phyloP scores from a whole-genome alignment of 768 basidiomycete species.

The Kwoniella pini region DNA sequence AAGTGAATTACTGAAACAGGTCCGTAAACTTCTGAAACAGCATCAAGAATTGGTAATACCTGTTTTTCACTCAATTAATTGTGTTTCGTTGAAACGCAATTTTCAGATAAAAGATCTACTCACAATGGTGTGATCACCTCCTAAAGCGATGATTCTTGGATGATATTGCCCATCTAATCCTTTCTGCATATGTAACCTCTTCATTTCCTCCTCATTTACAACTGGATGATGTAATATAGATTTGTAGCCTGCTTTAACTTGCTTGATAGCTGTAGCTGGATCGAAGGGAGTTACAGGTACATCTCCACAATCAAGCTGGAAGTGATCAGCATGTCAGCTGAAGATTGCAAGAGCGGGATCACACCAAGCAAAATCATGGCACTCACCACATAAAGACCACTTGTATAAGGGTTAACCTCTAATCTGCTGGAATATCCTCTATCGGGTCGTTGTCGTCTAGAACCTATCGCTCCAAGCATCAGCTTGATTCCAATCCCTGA shows the following conservation, averaged over 20 bases:
- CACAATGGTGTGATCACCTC: constrained; percentile 87
- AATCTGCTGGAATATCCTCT: constrained; percentile 33
- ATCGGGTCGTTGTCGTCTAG: constrained; percentile 36
- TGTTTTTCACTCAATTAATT: constrained; percentile 31
- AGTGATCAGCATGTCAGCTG: background rate
- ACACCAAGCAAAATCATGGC: too few species aligned
- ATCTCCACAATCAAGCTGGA: constrained; percentile 77
- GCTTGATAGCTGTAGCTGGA: constrained; percentile 77
- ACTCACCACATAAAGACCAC: constrained; percentile 39
- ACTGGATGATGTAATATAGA: constrained; percentile 68
- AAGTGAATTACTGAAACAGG: constrained; percentile 69
- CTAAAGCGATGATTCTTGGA: constrained; percentile 77
- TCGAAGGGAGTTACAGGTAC: constrained; percentile 80
- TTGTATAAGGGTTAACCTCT: constrained; percentile 45
- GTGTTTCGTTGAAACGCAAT: too few species aligned
- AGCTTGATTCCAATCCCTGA: background rate
- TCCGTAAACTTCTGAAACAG: constrained; percentile 75
- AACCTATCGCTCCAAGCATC: constrained; percentile 23
- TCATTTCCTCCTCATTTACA: constrained; percentile 28
- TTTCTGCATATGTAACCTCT: constrained; percentile 30
- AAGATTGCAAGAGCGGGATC: background rate
- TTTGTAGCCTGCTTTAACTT: constrained; percentile 82
- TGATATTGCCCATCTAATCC: constrained; percentile 63
- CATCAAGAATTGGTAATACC: constrained; percentile 79
- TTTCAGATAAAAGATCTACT: constrained; percentile 5